Evolutionary conservation across 2,329 filamentous ascomycete species (phyloP).

Genomic region (Emmonsiellopsis sp.): DNA sequence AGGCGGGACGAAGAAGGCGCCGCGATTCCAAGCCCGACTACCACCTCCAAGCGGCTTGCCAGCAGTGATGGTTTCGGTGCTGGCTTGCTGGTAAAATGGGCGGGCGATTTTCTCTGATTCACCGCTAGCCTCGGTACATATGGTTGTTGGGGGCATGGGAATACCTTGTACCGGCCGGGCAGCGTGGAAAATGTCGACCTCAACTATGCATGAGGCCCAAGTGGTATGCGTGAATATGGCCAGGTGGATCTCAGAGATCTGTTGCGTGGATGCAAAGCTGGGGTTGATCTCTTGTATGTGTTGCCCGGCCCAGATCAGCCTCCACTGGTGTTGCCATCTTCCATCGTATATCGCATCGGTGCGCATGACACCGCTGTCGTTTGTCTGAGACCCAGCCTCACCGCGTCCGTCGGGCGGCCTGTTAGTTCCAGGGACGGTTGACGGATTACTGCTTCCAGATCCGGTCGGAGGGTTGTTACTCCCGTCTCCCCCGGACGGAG

Average conservation of each 20-base stretch:
- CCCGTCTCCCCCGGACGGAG: background rate
- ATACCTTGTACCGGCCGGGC: background rate
- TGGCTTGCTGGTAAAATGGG: background rate
- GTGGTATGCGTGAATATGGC: background rate
- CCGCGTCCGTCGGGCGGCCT: background rate
- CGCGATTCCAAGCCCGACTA: background rate
- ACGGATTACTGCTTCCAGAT: background rate
- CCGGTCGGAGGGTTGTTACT: background rate
- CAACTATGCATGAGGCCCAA: background rate
- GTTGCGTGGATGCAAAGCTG: background rate
- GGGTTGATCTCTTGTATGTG: conserved; percentile 1
- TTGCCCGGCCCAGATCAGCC: background rate
- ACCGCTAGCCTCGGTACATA: background rate
- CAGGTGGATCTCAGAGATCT: background rate
- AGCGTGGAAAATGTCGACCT: background rate
- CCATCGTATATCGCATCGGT: background rate
- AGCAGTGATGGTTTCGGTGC: background rate
- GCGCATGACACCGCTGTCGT: background rate
- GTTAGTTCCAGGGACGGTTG: background rate
- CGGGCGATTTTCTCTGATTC: background rate
- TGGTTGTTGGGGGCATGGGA: background rate
- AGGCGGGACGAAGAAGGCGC: background rate
- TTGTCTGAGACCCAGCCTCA: background rate
- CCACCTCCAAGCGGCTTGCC: background rate
- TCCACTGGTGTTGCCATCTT: conserved; percentile 1